These are phyloP conservation scores for Picea sitchensis DNA, from an alignment of 75 land plant genomes.

Conservation along the genomic window DNA sequence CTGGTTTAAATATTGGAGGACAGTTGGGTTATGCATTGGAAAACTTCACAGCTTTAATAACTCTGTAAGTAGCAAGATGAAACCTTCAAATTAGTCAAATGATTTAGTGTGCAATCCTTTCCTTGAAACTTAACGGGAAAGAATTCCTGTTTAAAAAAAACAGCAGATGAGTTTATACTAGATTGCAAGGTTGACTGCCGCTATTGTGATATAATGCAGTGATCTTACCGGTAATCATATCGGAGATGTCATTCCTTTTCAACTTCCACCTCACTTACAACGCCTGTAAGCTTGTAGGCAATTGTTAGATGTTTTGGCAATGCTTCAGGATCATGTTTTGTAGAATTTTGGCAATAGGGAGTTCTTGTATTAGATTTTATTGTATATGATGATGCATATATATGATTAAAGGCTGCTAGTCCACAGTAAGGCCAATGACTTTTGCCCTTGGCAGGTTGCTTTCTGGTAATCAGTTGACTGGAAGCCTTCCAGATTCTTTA, in stretches of 20 bases:
- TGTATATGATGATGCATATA: background rate
- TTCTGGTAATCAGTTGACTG: constrained; percentile 21
- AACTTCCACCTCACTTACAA: constrained; percentile 34
- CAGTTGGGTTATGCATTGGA: constrained; percentile 35
- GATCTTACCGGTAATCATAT: constrained; percentile 28
- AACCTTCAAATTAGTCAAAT: background rate
- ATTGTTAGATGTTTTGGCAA: background rate
- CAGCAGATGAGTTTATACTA: background rate
- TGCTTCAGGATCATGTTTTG: background rate
- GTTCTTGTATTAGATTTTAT: background rate
- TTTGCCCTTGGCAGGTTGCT: constrained; percentile 12
- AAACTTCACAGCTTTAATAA: constrained; percentile 34
- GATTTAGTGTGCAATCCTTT: background rate
- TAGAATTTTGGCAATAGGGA: constrained; percentile 11
- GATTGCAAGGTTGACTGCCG: background rate
- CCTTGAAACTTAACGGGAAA: background rate
- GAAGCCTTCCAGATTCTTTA: constrained; percentile 27
- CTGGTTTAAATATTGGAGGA: constrained; percentile 54
- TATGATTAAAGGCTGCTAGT: no score
- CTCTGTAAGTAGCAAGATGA: constrained; percentile 36
- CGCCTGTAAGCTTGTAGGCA: constrained; percentile 20
- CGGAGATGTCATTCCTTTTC: constrained; percentile 23
- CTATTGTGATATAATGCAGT: constrained; percentile 13
- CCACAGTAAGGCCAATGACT: background rate
- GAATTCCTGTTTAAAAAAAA: background rate